phyloP scores from a whole-genome alignment of 2,329 filamentous ascomycete genomes.

The Phaeoacremonium minimum region DNA sequence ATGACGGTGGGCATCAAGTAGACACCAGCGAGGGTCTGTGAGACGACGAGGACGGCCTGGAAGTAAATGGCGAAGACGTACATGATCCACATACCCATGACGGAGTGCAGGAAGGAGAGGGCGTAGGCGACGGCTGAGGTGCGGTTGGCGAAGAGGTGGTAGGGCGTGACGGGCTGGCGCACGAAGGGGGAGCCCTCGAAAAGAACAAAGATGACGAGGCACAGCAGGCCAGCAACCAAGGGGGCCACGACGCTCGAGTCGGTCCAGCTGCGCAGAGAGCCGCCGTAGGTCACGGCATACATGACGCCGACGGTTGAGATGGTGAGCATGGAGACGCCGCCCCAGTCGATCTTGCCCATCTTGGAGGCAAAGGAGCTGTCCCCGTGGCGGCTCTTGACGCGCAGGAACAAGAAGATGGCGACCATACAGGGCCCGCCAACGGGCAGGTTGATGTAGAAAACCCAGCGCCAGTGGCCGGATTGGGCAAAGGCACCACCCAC shows the following conservation, averaged over 20 bases:
- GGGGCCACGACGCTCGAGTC: slow-evolving; percentile 28
- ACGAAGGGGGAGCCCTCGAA: slow-evolving; percentile 22
- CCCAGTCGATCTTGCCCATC: slow-evolving; percentile 12
- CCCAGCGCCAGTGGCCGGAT: slow-evolving; percentile 4
- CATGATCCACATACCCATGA: slow-evolving; percentile 27
- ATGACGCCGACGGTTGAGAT: slow-evolving; percentile 27
- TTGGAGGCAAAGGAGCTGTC: background rate
- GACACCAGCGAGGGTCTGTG: slow-evolving; percentile 22
- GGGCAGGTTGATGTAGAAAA: slow-evolving; percentile 2
- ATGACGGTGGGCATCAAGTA: slow-evolving; percentile 17
- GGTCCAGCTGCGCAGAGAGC: slow-evolving; percentile 29
- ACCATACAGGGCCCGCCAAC: background rate
- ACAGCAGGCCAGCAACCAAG: slow-evolving; percentile 30
- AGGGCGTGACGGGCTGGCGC: slow-evolving; percentile 31
- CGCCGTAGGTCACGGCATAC: slow-evolving; percentile 31
- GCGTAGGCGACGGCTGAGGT: slow-evolving; percentile 27
- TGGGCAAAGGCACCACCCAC: slow-evolving; percentile 1
- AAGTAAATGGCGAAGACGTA: slow-evolving; percentile 42
- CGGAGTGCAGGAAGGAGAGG: slow-evolving; percentile 28
- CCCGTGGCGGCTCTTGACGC: background rate
- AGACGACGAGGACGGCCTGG: slow-evolving; percentile 28
- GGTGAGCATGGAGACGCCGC: slow-evolving; percentile 30
- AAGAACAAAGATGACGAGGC: slow-evolving; percentile 26
- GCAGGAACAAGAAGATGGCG: background rate
- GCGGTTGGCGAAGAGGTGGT: slow-evolving; percentile 36